Conservation (phyloP, 805 yeast genomes). For the Wickerhamiella parazyma region DNA sequence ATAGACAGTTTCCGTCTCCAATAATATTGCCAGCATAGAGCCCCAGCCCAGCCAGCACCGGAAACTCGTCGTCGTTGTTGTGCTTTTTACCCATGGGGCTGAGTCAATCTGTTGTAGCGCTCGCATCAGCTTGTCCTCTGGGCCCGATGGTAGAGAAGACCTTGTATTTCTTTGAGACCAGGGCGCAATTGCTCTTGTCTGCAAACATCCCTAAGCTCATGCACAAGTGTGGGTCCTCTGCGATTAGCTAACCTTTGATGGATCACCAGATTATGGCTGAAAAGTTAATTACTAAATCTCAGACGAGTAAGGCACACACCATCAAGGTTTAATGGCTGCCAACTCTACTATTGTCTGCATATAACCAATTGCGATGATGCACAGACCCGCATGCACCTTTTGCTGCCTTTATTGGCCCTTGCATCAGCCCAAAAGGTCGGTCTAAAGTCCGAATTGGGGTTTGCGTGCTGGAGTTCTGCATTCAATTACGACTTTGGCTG, state of each 20-base stretch:
- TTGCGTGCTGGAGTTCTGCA: constrained; percentile 25
- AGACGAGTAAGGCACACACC: not conserved
- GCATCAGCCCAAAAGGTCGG: constrained; percentile 23
- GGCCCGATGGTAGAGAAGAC: not conserved
- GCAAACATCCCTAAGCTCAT: too few species aligned
- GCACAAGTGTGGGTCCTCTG: not conserved
- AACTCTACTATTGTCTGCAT: not conserved
- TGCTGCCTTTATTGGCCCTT: not conserved
- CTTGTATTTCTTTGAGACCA: too few species aligned
- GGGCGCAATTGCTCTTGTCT: too few species aligned
- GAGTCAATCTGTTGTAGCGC: not conserved
- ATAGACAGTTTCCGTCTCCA: constrained; percentile 34
- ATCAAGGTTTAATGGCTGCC: not conserved
- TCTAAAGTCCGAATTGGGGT: constrained; percentile 21
- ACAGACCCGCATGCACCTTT: not conserved
- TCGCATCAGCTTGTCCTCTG: not conserved
- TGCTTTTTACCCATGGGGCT: constrained; percentile 1
- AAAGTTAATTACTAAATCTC: not conserved
- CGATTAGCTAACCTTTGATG: not conserved
- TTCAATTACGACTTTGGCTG: constrained; percentile 23
- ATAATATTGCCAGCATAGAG: constrained; percentile 27
- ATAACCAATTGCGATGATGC: not conserved
- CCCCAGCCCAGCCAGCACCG: constrained; percentile 24
- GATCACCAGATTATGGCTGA: too few species aligned
- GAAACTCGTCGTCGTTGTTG: constrained; percentile 25